Evolutionary conservation across 2,329 filamentous ascomycete genomes (phyloP).

Genomic region (Claviceps maximensis): DNA sequence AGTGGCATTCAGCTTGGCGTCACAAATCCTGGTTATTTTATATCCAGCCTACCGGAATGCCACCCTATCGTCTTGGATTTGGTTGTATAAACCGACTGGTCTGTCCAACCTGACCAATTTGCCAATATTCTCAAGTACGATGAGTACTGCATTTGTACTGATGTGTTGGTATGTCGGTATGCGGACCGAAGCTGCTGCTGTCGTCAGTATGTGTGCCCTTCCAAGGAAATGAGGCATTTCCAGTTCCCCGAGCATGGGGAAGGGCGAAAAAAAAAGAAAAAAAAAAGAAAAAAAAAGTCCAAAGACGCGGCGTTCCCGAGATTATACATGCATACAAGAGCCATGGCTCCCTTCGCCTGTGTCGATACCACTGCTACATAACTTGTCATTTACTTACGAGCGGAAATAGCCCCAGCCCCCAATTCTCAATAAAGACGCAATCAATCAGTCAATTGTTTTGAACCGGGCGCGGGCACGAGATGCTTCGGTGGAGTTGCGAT

Average conservation of each 20-base stretch:
- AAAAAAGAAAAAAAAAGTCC: neutral
- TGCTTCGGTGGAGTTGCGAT: constrained; percentile 3
- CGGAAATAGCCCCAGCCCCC: neutral
- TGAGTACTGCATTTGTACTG: neutral
- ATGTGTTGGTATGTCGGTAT: no score
- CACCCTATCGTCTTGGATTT: neutral
- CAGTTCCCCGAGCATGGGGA: neutral
- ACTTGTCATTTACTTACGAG: neutral
- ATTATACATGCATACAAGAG: neutral
- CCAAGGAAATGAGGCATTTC: neutral
- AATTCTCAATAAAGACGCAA: neutral
- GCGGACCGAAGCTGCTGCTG: no score
- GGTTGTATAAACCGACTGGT: neutral
- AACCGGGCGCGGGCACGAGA: neutral
- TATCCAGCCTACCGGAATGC: neutral
- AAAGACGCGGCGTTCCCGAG: neutral
- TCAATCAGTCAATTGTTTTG: neutral
- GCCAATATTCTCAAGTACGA: neutral
- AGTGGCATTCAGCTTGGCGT: constrained; percentile 1
- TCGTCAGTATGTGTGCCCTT: neutral
- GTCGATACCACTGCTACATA: neutral
- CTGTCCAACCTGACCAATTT: neutral
- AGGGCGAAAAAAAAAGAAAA: no score
- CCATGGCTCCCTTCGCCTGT: neutral
- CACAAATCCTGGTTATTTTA: neutral